Percentiles rank a stretch among this genome's conserved stretches.
phyloP scores from a whole-genome alignment of 1,139 yeast genomes.

The Candida albicans region DNA sequence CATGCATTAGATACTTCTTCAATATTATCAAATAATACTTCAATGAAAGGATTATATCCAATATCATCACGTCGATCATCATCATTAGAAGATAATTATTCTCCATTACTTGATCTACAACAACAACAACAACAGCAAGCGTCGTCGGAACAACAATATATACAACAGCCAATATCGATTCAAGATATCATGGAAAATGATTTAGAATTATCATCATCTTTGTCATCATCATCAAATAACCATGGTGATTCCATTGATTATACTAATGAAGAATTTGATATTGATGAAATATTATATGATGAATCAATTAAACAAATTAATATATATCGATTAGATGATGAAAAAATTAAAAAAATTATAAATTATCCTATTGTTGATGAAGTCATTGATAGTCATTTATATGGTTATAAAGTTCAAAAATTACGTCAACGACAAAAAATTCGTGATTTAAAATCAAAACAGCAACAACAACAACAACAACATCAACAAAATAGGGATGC shows the following conservation, averaged over 20 bases:
- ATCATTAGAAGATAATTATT: slow-evolving; percentile 14
- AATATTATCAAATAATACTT: slow-evolving; percentile 29
- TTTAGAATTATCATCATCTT: slow-evolving; percentile 19
- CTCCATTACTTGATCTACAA: slow-evolving; percentile 8
- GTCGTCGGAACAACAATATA: not conserved
- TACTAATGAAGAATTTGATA: slow-evolving; percentile 39
- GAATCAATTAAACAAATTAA: slow-evolving; percentile 37
- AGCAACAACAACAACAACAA: slow-evolving; percentile 2
- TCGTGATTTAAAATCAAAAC: slow-evolving; percentile 15
- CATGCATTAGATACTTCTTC: slow-evolving; percentile 32
- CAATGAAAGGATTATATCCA: slow-evolving; percentile 34
- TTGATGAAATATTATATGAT: slow-evolving; percentile 39
- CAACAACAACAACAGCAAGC: slow-evolving; percentile 3
- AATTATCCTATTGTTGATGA: slow-evolving; percentile 51
- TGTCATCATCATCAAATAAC: too few relatives aligned
- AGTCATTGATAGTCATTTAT: slow-evolving; percentile 41
- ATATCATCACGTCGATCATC: slow-evolving; percentile 31
- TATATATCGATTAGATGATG: slow-evolving; percentile 42
- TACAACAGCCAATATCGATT: slow-evolving; percentile 20
- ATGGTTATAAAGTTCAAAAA: slow-evolving; percentile 45
- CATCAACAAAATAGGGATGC: too few relatives aligned
- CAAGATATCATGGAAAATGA: slow-evolving; percentile 31
- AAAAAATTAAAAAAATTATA: slow-evolving; percentile 33
- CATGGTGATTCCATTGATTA: slow-evolving; percentile 19
- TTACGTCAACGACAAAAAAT: slow-evolving; percentile 25